Evolutionary conservation across 1,139 yeast species (phyloP), one percentile per base, ranked within the genome.

Genomic region (Suhomyces wounanorum): DNA sequence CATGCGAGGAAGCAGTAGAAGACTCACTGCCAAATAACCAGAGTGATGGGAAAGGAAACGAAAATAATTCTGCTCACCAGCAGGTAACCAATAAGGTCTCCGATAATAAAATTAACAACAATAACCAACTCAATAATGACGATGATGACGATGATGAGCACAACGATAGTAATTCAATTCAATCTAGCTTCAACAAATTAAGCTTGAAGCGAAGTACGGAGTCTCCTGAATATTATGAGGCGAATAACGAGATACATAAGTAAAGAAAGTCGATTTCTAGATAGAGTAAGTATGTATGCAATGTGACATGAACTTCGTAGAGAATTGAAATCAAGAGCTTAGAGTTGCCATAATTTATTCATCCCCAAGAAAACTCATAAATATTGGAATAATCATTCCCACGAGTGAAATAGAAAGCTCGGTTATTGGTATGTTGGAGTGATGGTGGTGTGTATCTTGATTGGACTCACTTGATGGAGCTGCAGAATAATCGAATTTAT

Each of bases 341-440:
- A 3, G 13, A 13, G 33, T 4, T 30, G 33, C 8, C 3, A 3
- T 5, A 6, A 30, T 11, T 30, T 40, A 55, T 31, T 55, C 55
- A 14, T 45, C 58, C 10, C 59, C 55, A 10, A 59, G n/a, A 8
- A 55, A 45, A 28, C 55, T 48, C 47, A 61, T 55, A 2, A 57
- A n/a, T 0, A 63, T 38, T 1, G 69, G 67, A 33, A 63, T 48
- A 1, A 54, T 38, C 61, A 63, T 62, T 3, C 69, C 69, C 2
- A 44, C 47, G 2, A 64, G 37, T 1, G 63, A 56, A 23, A 62
- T 44, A 8, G 51, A 36, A 11, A 60, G 53, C 39, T 61, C 63
- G 2, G 46, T 25, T 3, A 53, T 52, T n/a, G 57, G 30, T n/a
- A 54, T 45, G 6, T 49, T 47, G 14, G 50, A 16, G 36, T 45